phyloP scores from a whole-genome alignment of 2,329 filamentous ascomycete genomes.

The Rutstroemia sp. region DNA sequence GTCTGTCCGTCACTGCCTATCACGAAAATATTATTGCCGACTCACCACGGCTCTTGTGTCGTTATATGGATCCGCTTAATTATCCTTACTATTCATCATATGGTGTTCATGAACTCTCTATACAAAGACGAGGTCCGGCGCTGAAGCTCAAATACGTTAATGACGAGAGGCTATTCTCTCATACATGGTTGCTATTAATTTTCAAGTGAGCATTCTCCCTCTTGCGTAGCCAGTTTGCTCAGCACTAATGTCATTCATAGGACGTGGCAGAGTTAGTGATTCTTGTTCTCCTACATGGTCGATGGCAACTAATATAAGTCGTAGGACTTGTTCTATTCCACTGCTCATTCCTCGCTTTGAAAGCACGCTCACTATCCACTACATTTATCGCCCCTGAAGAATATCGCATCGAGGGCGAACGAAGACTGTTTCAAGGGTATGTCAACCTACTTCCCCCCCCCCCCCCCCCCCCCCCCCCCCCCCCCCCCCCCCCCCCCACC shows the following conservation, averaged over 20 bases:
- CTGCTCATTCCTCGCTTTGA: conserved; percentile 49
- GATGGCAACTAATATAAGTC: neutral
- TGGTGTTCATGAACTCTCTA: conserved; percentile 47
- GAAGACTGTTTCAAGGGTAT: conserved; percentile 49
- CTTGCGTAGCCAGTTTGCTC: neutral
- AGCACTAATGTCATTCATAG: neutral
- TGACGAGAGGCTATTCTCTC: conserved; percentile 34
- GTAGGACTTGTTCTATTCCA: conserved; percentile 54
- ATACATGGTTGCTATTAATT: conserved; percentile 46
- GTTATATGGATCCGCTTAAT: conserved; percentile 24
- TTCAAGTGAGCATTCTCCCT: conserved; percentile 37
- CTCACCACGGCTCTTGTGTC: conserved; percentile 25
- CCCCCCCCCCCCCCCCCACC: too few relatives aligned
- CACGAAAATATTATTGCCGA: conserved; percentile 35
- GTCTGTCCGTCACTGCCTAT: conserved; percentile 46
- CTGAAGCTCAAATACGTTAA: conserved; percentile 49
- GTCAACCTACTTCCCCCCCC: conserved; percentile 17
- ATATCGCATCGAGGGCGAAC: conserved; percentile 41
- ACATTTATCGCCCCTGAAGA: conserved; percentile 39
- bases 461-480: too few relatives aligned
- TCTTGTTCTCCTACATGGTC: too few relatives aligned
- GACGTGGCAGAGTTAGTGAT: conserved; percentile 8
- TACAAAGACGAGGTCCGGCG: conserved; percentile 41
- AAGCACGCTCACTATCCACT: conserved; percentile 41
- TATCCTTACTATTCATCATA: conserved; percentile 38